Percentiles rank a stretch among this genome's conserved stretches.
These are phyloP conservation scores for Moricandia arvensis DNA, from an alignment of 345 rosid species.

Conservation along the genomic window DNA sequence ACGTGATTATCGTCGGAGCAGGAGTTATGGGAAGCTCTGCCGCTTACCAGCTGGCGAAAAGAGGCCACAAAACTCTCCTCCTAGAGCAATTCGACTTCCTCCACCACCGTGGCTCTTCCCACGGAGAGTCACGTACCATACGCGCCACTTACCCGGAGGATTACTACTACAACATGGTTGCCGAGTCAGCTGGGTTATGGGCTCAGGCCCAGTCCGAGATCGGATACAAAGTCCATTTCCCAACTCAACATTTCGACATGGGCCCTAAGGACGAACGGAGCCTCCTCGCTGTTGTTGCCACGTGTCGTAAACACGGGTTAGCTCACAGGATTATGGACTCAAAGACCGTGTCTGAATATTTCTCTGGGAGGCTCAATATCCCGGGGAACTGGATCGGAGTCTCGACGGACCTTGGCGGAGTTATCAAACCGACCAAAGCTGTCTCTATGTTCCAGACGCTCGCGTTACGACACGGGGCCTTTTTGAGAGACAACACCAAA, in stretches of 20 bases:
- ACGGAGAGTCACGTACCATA: conserved; percentile 90
- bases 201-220: conserved; percentile 61
- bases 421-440: conserved; percentile 83
- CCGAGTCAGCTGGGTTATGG: conserved; percentile 57
- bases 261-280: conserved; percentile 51
- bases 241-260: conserved; percentile 63
- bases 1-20: conserved; percentile 66
- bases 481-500: conserved; percentile 60
- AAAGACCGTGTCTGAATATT: conserved; percentile 29
- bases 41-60: conserved; percentile 66
- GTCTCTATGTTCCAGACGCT: conserved; percentile 83
- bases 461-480: conserved; percentile 54
- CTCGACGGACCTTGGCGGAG: conserved; percentile 61
- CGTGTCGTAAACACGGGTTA: conserved; percentile 45
- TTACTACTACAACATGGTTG: conserved; percentile 61
- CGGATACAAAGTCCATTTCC: conserved; percentile 76
- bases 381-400: conserved; percentile 80
- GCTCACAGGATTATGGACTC: conserved; percentile 42
- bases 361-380: conserved; percentile 51
- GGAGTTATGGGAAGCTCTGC: conserved; percentile 91
- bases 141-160: conserved; percentile 76
- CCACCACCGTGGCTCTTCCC: conserved; percentile 92
- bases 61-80: conserved; percentile 60
- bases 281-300: conserved; percentile 48
- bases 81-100: conserved; percentile 85